Percentiles rank a stretch among this genome's conserved stretches.
These are phyloP conservation scores for Neckera pumila DNA, from an alignment of 225 moss, liverwort and hornwort genomes.

Conservation along the genomic window DNA sequence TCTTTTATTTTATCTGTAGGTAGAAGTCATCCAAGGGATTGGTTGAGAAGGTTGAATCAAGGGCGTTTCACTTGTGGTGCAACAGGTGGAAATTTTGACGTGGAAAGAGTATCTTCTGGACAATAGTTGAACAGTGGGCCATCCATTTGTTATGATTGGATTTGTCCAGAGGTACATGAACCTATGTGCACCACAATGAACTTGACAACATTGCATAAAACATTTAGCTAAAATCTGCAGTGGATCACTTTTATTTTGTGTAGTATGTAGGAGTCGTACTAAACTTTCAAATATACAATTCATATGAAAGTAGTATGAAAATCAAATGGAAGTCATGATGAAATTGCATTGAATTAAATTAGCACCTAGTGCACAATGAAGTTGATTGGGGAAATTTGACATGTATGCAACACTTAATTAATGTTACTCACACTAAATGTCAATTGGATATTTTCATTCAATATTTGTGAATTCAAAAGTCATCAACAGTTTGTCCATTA, in stretches of 20 bases:
- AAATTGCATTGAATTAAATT: not conserved
- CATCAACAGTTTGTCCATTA: not conserved
- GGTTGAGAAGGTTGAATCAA: not conserved
- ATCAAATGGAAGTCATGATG: not conserved
- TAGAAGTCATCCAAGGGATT: not conserved
- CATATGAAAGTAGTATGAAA: not conserved
- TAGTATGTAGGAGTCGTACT: not conserved
- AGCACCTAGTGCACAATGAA: not conserved
- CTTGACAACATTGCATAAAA: not conserved
- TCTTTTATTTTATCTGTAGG: not conserved
- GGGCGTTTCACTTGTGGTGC: not conserved
- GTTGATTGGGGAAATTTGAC: not conserved
- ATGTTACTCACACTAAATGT: not conserved
- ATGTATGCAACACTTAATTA: not conserved
- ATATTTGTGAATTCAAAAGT: not conserved
- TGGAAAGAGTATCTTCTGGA: not conserved
- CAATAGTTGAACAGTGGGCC: not conserved
- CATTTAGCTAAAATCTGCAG: not conserved
- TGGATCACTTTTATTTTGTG: no score
- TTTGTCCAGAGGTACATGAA: not conserved
- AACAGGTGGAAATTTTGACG: not conserved
- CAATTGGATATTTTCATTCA: not conserved
- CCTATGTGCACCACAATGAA: not conserved
- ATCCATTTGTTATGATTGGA: not conserved
- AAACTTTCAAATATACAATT: not conserved